A percentile compares a stretch with the other conserved stretches of the same genome.
Conservation (phyloP, 2,329 filamentous ascomycete species). For the Xylariaceae sp. region DNA sequence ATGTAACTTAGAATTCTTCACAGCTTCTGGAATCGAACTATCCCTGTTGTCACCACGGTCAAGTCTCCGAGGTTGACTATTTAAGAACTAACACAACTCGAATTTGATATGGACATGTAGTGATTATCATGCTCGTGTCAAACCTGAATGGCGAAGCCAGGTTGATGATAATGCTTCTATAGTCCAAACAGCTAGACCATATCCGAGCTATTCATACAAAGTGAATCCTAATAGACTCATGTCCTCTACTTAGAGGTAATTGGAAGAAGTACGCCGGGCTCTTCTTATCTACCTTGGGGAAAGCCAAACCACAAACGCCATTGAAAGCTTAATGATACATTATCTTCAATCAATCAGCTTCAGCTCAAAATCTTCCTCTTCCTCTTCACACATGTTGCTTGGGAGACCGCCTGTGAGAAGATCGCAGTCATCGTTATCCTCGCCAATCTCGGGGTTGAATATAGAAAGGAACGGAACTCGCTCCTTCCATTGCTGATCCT, state of each 20-base stretch:
- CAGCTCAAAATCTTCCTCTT: conserved; percentile 59
- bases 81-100: too few species aligned
- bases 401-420: conserved; percentile 35
- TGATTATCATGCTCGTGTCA: neutral
- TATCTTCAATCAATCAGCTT: conserved; percentile 40
- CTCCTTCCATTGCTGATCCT: conserved; percentile 41
- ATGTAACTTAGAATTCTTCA: too few species aligned
- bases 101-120: neutral
- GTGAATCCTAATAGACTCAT: neutral
- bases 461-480: conserved; percentile 60
- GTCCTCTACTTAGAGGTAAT: neutral
- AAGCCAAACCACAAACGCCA: conserved; percentile 13
- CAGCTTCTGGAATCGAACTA: too few species aligned
- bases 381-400: conserved; percentile 40
- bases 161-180: neutral
- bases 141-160: neutral
- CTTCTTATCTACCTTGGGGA: neutral
- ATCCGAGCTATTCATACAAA: neutral
- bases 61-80: too few species aligned
- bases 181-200: neutral
- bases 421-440: conserved; percentile 44
- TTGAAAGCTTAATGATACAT: neutral
- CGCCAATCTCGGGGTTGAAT: conserved; percentile 55
- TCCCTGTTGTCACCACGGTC: too few species aligned
- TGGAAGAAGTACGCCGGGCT: conserved; percentile 2